Evolutionary conservation across 768 basidiomycete species (phyloP).

Genomic region (Russula brevipes): DNA sequence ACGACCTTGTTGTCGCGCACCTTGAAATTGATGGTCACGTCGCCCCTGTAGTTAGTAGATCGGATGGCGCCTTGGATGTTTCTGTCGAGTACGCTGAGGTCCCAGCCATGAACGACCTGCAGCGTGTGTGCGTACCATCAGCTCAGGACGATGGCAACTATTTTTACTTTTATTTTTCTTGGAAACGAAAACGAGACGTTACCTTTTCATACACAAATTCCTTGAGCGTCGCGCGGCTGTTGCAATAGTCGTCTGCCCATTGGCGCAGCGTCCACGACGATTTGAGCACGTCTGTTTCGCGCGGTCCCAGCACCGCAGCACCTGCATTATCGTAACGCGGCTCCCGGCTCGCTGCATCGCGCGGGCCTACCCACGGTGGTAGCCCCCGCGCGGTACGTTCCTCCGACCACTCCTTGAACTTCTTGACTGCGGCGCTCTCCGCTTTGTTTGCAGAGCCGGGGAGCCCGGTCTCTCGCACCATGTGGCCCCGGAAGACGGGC

Average conservation of each 20-base stretch:
- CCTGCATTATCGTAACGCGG: neutral
- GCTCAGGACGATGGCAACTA: too few species aligned
- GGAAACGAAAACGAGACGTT: neutral
- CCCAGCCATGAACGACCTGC: too few species aligned
- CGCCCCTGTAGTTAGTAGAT: constrained; percentile 33
- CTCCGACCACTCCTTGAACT: constrained; percentile 40
- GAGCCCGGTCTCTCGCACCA: constrained; percentile 50
- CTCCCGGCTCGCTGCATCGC: constrained; percentile 9
- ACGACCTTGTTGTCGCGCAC: constrained; percentile 46
- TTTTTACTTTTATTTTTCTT: too few species aligned
- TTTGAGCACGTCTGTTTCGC: constrained; percentile 15
- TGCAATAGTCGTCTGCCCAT: constrained; percentile 81
- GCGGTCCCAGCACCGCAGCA: constrained; percentile 1
- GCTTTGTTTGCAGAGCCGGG: constrained; percentile 37
- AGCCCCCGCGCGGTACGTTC: constrained; percentile 44
- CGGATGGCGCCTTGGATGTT: too few species aligned
- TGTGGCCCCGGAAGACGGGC: constrained; percentile 57
- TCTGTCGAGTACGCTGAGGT: too few species aligned
- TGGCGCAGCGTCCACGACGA: constrained; percentile 29
- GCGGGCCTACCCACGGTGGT: constrained; percentile 38
- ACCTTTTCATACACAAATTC: constrained; percentile 74
- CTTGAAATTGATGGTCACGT: constrained; percentile 46
- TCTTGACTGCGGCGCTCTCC: constrained; percentile 39
- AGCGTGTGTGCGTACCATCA: too few species aligned
- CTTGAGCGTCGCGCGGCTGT: constrained; percentile 62